A percentile compares a stretch with the other conserved stretches of the same genome.
Evolutionary conservation across 345 rosid genomes (phyloP).

Genomic region (Psidium friedrichsthalianum): DNA sequence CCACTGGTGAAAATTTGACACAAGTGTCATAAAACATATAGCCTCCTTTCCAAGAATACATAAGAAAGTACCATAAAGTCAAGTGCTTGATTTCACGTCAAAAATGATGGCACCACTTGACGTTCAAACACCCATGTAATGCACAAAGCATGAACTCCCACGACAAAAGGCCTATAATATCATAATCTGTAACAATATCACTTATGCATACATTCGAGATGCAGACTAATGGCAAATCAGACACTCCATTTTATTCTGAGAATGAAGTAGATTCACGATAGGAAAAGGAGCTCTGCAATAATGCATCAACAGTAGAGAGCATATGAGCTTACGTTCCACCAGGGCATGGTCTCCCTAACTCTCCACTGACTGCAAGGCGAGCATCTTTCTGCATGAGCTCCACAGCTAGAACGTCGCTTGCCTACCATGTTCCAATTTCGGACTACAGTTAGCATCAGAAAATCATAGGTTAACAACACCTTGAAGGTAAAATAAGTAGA

Average conservation of each 20-base stretch:
- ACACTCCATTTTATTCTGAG: neutral
- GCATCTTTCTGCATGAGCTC: slow-evolving; percentile 97
- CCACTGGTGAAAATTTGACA: neutral
- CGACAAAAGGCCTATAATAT: neutral
- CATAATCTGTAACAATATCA: neutral
- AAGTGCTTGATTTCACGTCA: neutral
- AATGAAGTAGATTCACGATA: neutral
- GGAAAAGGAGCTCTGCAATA: neutral
- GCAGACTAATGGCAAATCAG: neutral
- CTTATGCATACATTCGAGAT: neutral
- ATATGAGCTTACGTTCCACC: slow-evolving; percentile 59
- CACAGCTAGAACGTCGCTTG: slow-evolving; percentile 94
- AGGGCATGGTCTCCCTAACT: slow-evolving; percentile 78
- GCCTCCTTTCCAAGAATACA: neutral
- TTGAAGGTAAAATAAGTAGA: neutral
- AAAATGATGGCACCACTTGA: neutral
- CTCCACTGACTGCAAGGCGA: slow-evolving; percentile 75
- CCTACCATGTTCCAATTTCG: slow-evolving; percentile 26
- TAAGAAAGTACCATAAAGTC: neutral
- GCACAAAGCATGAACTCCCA: neutral
- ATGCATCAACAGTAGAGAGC: neutral
- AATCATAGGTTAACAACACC: neutral
- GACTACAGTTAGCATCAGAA: neutral
- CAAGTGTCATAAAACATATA: neutral
- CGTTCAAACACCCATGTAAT: neutral